Percentiles rank a stretch among this genome's conserved stretches.
Evolutionary conservation across 805 yeast species (phyloP).

Genomic region (Zygosaccharomyces gambellarensis): DNA sequence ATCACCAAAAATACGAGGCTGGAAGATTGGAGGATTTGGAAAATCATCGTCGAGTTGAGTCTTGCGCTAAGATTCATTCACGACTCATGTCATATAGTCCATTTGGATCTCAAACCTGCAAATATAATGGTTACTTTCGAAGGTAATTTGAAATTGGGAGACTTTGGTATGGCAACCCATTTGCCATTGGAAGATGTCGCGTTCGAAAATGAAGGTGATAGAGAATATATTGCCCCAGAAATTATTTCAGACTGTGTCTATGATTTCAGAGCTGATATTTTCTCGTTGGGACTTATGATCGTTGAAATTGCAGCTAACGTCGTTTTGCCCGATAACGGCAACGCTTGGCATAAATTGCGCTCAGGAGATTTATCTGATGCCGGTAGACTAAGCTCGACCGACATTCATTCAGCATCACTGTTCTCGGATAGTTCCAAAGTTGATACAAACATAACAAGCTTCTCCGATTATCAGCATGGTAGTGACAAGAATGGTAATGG

Average conservation of each 20-base stretch:
- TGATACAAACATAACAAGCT: constrained; percentile 27
- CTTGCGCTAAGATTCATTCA: constrained; percentile 81
- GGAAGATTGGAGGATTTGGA: constrained; percentile 98
- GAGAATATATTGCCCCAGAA: constrained; percentile 97
- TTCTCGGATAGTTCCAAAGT: constrained; percentile 29
- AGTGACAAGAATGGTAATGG: constrained; percentile 15
- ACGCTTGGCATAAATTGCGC: constrained; percentile 92
- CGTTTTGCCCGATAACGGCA: constrained; percentile 89
- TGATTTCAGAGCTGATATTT: constrained; percentile 89
- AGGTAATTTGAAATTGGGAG: constrained; percentile 90
- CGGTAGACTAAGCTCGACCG: constrained; percentile 74
- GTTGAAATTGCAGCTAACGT: constrained; percentile 96
- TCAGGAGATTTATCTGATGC: constrained; percentile 96
- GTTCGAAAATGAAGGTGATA: constrained; percentile 92
- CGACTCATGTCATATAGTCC: constrained; percentile 63
- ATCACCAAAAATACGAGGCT: constrained; percentile 51
- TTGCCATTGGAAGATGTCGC: constrained; percentile 58
- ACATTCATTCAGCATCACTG: constrained; percentile 40
- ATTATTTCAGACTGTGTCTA: constrained; percentile 76
- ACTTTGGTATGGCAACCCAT: constrained; percentile 89
- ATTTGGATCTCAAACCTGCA: constrained; percentile 92
- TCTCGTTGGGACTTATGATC: constrained; percentile 88
- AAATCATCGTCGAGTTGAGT: constrained; percentile 78
- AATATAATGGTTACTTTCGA: constrained; percentile 92
- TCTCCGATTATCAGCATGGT: constrained; percentile 21